Evolutionary conservation across 2,329 filamentous ascomycete genomes (phyloP).

Genomic region (Keithomyces neogunnii): DNA sequence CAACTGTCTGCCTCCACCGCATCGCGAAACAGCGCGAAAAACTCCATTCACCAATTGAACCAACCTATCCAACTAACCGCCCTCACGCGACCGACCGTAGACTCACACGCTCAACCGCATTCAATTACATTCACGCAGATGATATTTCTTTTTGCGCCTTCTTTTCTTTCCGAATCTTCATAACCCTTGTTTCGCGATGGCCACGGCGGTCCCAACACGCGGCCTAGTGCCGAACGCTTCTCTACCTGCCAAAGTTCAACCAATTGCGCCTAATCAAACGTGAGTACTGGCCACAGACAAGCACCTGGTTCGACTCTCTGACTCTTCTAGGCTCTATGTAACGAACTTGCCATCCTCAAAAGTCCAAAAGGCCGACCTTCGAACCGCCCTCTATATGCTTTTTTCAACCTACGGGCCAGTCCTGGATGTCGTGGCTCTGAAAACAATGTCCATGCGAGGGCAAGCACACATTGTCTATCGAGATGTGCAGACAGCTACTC

Average conservation of each 20-base stretch:
- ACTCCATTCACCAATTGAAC: conserved; percentile 1
- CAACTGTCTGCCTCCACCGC: not conserved
- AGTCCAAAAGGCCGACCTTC: conserved; percentile 79
- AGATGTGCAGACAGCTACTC: conserved; percentile 83
- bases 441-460: conserved; percentile 86
- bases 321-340: conserved; percentile 65
- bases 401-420: conserved; percentile 92
- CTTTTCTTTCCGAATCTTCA: not conserved
- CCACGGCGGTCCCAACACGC: conserved; percentile 29
- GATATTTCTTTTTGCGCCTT: not conserved
- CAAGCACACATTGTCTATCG: conserved; percentile 91
- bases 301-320: conserved; percentile 2
- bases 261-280: conserved; percentile 66
- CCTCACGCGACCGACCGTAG: not conserved
- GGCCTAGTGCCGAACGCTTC: conserved; percentile 32
- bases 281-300: conserved; percentile 29
- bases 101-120: too few species aligned
- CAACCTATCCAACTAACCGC: not conserved
- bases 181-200: conserved; percentile 18
- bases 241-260: conserved; percentile 41
- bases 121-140: too few species aligned
- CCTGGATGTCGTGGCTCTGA: conserved; percentile 83
- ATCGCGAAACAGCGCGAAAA: conserved; percentile 5
- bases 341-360: conserved; percentile 80
- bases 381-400: conserved; percentile 81